Evolutionary conservation across 2,329 filamentous ascomycete species (phyloP), one percentile per base, ranked within the genome.

Genomic region (Lasiodiplodia citricola): DNA sequence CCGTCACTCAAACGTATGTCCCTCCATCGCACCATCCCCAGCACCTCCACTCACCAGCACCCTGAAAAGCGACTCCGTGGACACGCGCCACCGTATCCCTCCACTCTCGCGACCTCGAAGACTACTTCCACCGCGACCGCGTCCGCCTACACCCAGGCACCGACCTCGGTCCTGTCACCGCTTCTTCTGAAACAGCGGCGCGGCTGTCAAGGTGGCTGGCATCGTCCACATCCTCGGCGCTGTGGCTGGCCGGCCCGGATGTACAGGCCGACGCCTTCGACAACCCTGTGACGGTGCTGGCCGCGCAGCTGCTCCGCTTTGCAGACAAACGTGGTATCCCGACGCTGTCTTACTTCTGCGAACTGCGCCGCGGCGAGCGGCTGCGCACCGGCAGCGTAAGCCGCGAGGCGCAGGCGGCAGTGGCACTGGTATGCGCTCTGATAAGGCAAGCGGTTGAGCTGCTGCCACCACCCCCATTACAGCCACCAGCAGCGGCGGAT

Each of bases 381-480:
- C 11, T 68, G 4, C 28, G 58, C 14, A 21, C 14, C 3, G 68
- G 57, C 0, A 67, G 68, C n/a, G 5, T 4, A 1, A 69, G 67
- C 6, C 25, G 38, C 23, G 70, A 73, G 35, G 16, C 47, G 3
- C 67, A 69, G 51, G 67, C 37, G 21, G 13, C 68, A 8, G 54
- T 71, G 0, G 21, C 66, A 2, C 18, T 72, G n/a, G 28, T 62
- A 0, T 73, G 72, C 28, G 55, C 66, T 2, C 60, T 73, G 5
- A 31, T 72, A 25, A 57, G 71, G 14, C 71, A 73, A 28, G 57
- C 68, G 25, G 31, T 70, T 10, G 67, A 71, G 54, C 41, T 69
- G 1, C 28, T 70, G 10, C 60, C 62, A 13, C 55, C 66, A 25
- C n/a, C 37, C 14, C 66, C 69, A 28, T 6, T 28, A 28, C 25